A percentile compares a stretch with the other conserved stretches of the same genome.
phyloP scores from a whole-genome alignment of 768 basidiomycete species.

The Trichaptum fuscoviolaceum region DNA sequence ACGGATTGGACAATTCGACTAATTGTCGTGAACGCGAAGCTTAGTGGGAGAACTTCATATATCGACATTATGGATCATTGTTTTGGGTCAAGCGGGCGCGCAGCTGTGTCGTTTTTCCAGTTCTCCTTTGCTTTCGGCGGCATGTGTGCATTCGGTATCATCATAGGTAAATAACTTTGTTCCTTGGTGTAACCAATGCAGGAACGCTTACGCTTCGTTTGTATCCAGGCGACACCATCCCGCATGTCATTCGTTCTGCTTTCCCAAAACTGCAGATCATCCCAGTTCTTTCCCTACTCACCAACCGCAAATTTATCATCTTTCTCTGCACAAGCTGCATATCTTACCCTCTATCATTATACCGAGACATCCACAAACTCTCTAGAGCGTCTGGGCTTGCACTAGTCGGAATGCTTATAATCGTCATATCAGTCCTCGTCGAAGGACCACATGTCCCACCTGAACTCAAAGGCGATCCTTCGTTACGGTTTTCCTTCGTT shows the following conservation, averaged over 20 bases:
- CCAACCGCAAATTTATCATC: conserved; percentile 88
- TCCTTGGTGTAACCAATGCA: conserved; percentile 3
- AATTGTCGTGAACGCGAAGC: conserved; percentile 92
- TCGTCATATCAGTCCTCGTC: conserved; percentile 79
- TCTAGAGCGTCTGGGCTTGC: conserved; percentile 90
- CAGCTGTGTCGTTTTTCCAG: conserved; percentile 94
- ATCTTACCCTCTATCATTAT: conserved; percentile 91
- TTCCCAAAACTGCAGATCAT: conserved; percentile 63
- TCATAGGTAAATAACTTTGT: conserved; percentile 49
- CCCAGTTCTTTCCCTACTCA: conserved; percentile 71
- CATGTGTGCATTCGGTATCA: conserved; percentile 98
- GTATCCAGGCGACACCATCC: conserved; percentile 81
- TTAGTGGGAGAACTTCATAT: conserved; percentile 88
- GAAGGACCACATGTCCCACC: conserved; percentile 73
- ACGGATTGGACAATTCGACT: conserved; percentile 99
- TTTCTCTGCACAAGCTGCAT: conserved; percentile 79
- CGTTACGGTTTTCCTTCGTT: conserved; percentile 68
- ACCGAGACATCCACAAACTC: conserved; percentile 97
- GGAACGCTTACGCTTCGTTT: conserved; percentile 3
- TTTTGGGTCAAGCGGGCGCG: conserved; percentile 87
- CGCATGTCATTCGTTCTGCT: conserved; percentile 83
- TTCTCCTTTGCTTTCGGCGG: conserved; percentile 98
- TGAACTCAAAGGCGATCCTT: conserved; percentile 72
- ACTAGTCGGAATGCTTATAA: conserved; percentile 89
- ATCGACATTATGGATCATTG: conserved; percentile 93